phyloP scores from a whole-genome alignment of 1,139 yeast genomes.

The Taiozyma sp. region DNA sequence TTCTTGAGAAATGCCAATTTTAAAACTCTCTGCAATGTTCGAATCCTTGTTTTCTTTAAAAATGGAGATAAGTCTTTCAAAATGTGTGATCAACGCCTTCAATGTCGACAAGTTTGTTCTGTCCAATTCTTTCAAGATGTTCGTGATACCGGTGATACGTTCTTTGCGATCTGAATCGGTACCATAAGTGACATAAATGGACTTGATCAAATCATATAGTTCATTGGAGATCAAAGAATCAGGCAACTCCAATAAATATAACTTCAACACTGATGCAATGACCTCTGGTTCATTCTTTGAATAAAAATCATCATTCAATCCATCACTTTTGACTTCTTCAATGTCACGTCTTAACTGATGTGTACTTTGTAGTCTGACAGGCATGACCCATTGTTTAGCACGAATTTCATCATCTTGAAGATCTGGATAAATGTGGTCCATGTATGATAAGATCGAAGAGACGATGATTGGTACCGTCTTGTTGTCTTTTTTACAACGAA shows the following conservation, averaged over 20 bases:
- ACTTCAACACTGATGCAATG: constrained; percentile 65
- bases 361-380: constrained; percentile 58
- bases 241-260: constrained; percentile 79
- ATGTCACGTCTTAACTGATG: constrained; percentile 54
- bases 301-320: constrained; percentile 18
- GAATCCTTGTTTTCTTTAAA: constrained; percentile 34
- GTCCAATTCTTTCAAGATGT: constrained; percentile 62
- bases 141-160: constrained; percentile 58
- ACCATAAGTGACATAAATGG: constrained; percentile 63
- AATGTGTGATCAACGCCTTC: constrained; percentile 75
- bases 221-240: constrained; percentile 70
- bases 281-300: constrained; percentile 45
- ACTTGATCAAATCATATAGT: constrained; percentile 61
- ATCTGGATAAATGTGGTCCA: constrained; percentile 74
- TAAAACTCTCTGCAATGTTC: constrained; percentile 40
- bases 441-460: constrained; percentile 58
- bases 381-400: constrained; percentile 64
- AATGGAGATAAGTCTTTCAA: constrained; percentile 58
- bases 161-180: constrained; percentile 26
- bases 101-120: constrained; percentile 74
- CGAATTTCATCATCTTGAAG: constrained; percentile 67
- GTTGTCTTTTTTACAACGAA: constrained; percentile 69
- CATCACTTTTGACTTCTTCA: constrained; percentile 26
- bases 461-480: constrained; percentile 72
- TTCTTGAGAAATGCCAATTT: constrained; percentile 52